Evolutionary conservation across 805 yeast genomes (phyloP).

Genomic region (Wickerhamomyces silvicola): DNA sequence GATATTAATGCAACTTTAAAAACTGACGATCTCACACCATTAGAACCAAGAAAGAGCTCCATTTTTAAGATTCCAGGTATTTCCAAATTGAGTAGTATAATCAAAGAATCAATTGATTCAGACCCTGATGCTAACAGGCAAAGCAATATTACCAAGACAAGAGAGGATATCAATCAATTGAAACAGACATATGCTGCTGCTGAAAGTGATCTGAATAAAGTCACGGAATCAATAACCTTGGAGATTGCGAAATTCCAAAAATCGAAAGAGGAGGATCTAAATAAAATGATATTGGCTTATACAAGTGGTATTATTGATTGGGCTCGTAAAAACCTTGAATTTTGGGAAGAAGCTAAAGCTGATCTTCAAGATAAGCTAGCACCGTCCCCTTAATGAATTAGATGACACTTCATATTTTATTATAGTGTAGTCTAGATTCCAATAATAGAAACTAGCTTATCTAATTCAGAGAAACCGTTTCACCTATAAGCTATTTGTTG

Average conservation of each 20-base stretch:
- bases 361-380: constrained; percentile 2
- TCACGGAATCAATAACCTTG: constrained; percentile 35
- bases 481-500: too few relatives aligned
- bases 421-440: too few relatives aligned
- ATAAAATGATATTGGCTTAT: constrained; percentile 45
- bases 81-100: constrained; percentile 40
- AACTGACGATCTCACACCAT: constrained; percentile 8
- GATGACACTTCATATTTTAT: too few relatives aligned
- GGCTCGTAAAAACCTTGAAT: constrained; percentile 61
- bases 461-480: too few relatives aligned
- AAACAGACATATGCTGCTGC: constrained; percentile 47
- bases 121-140: constrained; percentile 62
- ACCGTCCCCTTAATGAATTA: too few relatives aligned
- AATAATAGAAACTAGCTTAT: too few relatives aligned
- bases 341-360: constrained; percentile 56
- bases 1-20: constrained; percentile 1
- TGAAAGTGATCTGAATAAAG: constrained; percentile 43
- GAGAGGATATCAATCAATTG: constrained; percentile 39
- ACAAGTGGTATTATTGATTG: constrained; percentile 52
- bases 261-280: constrained; percentile 44
- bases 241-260: constrained; percentile 41
- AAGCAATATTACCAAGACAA: constrained; percentile 37
- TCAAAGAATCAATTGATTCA: constrained; percentile 58
- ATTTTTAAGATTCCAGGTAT: constrained; percentile 51
- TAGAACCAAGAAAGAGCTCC: constrained; percentile 21